Percentiles rank a stretch among this genome's conserved stretches.
These are phyloP conservation scores for Fusarium fujikuroi DNA, from an alignment of 2,329 filamentous ascomycete genomes.

Conservation along the genomic window DNA sequence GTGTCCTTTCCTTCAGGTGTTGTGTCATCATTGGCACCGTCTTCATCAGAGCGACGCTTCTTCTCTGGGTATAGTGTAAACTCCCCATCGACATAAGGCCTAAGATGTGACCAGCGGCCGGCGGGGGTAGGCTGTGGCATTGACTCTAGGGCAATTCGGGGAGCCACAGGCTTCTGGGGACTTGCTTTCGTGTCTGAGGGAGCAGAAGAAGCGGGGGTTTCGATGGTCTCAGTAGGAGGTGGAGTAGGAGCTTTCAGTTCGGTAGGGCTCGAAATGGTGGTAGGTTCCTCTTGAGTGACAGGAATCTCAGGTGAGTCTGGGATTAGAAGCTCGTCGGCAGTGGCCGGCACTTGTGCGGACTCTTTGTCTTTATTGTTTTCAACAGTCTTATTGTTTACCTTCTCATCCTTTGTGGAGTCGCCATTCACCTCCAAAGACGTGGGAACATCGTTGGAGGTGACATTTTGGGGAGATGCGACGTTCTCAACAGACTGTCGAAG, in stretches of 20 bases:
- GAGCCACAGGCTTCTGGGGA: conserved; percentile 30
- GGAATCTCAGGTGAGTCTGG: conserved; percentile 24
- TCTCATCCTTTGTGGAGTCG: neutral
- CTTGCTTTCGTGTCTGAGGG: conserved; percentile 38
- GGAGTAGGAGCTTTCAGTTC: conserved; percentile 35
- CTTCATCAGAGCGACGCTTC: conserved; percentile 48
- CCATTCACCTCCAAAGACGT: conserved; percentile 12
- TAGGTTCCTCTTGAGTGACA: conserved; percentile 21
- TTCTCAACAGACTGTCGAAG: conserved; percentile 1
- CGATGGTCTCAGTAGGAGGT: conserved; percentile 28
- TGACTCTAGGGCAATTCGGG: conserved; percentile 17
- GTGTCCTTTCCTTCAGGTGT: conserved; percentile 48
- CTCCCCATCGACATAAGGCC: conserved; percentile 55
- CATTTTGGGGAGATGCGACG: conserved; percentile 2
- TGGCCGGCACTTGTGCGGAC: neutral
- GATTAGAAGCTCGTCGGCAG: conserved; percentile 3
- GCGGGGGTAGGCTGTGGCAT: conserved; percentile 46
- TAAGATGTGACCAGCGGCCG: conserved; percentile 53
- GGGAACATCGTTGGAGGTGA: neutral
- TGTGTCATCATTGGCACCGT: conserved; percentile 46
- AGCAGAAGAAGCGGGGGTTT: conserved; percentile 30
- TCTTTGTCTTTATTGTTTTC: conserved; percentile 17
- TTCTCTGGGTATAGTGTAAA: conserved; percentile 54
- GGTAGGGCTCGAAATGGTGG: conserved; percentile 25
- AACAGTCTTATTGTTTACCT: conserved; percentile 10